Percentiles rank a stretch among this genome's conserved stretches.
phyloP scores from a whole-genome alignment of 2,329 filamentous ascomycete genomes.

The Calonectria leucothoes region DNA sequence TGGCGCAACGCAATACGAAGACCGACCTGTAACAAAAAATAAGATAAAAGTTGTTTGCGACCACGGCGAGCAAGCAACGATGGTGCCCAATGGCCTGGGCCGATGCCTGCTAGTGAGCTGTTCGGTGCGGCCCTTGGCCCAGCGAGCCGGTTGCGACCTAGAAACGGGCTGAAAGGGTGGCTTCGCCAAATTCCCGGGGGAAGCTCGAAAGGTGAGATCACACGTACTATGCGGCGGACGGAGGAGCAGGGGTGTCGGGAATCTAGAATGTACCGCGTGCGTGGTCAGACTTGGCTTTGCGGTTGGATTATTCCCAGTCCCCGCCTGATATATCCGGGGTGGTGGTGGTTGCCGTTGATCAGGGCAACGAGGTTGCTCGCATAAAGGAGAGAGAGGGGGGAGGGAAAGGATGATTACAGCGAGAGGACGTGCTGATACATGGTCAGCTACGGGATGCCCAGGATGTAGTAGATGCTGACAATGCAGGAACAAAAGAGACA shows the following conservation, averaged over 20 bases:
- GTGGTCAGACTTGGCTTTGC: background rate
- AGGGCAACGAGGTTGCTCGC: background rate
- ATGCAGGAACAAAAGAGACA: background rate
- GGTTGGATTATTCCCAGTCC: background rate
- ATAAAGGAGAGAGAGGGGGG: background rate
- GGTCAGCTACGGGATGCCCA: background rate
- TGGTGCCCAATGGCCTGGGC: conserved; percentile 35
- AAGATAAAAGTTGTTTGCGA: too few relatives aligned
- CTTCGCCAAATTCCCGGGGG: background rate
- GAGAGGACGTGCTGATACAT: background rate
- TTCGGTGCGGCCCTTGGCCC: background rate
- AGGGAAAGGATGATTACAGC: background rate
- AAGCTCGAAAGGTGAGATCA: background rate
- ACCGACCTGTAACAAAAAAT: conserved; percentile 2
- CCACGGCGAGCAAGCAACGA: background rate
- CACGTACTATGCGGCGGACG: background rate
- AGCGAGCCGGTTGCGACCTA: background rate
- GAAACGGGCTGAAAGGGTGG: background rate
- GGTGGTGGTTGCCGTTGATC: background rate
- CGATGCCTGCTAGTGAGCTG: conserved; percentile 22
- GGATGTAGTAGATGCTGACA: background rate
- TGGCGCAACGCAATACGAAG: background rate
- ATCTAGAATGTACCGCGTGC: background rate
- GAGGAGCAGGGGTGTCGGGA: background rate
- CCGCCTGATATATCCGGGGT: background rate